phyloP scores from a whole-genome alignment of 352 stramenopile species.

The Phytophthora sp. region DNA sequence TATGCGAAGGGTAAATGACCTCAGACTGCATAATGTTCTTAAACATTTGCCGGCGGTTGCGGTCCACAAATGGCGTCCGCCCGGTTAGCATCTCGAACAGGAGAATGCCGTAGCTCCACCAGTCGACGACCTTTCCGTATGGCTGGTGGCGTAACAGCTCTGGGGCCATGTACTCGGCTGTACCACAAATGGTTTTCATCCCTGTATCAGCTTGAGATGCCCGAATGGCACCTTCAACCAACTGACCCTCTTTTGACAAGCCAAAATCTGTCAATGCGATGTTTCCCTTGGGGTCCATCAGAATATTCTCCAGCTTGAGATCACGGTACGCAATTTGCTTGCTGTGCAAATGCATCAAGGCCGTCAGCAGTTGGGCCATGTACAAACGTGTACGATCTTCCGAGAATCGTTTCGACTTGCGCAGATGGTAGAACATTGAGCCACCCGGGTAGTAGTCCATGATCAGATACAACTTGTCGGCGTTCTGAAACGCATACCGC shows the following conservation, averaged over 20 bases:
- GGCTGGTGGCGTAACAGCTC: conserved; percentile 85
- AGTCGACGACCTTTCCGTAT: conserved; percentile 91
- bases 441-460: conserved; percentile 95
- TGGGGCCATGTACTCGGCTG: conserved; percentile 89
- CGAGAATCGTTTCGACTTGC: conserved; percentile 87
- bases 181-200: conserved; percentile 92
- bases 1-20: conserved; percentile 89
- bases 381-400: conserved; percentile 88
- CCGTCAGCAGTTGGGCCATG: conserved; percentile 88
- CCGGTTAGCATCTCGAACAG: conserved; percentile 91
- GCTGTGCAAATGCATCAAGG: conserved; percentile 89
- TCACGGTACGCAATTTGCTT: conserved; percentile 91
- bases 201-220: conserved; percentile 77
- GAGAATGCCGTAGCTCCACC: conserved; percentile 91
- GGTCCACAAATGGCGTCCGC: conserved; percentile 87
- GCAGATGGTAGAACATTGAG: conserved; percentile 90
- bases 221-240: conserved; percentile 83
- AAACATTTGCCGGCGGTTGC: conserved; percentile 90
- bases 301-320: conserved; percentile 91
- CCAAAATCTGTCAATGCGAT: conserved; percentile 90
- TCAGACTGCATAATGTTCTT: conserved; percentile 92
- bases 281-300: conserved; percentile 90
- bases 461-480: conserved; percentile 96
- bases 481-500: conserved; percentile 89
- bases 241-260: conserved; percentile 86